Percentiles rank a stretch among this genome's conserved stretches.
Evolutionary conservation across 2,329 filamentous ascomycete species (phyloP).

Genomic region (Plenodomus biglobosus): DNA sequence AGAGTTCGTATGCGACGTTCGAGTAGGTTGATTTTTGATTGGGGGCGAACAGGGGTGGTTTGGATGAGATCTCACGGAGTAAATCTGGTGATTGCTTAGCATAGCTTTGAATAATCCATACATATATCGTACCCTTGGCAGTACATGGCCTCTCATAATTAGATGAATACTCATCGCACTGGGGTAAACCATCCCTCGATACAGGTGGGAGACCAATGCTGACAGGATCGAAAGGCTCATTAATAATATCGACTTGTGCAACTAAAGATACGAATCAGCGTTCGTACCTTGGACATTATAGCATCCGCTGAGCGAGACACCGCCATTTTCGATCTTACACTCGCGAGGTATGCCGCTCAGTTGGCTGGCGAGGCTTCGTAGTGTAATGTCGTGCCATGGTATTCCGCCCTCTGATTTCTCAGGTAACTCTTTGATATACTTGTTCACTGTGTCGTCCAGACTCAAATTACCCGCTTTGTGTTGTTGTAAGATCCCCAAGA

Average conservation of each 20-base stretch:
- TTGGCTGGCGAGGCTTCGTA: constrained; percentile 48
- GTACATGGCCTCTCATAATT: constrained; percentile 36
- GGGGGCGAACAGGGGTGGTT: constrained; percentile 45
- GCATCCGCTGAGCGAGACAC: constrained; percentile 5
- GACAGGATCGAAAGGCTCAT: constrained; percentile 11
- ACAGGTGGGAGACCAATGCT: constrained; percentile 42
- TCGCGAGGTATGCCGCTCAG: constrained; percentile 48
- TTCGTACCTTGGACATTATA: constrained; percentile 26
- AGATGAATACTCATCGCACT: constrained; percentile 41
- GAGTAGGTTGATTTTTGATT: constrained; percentile 49
- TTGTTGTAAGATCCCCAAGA: constrained; percentile 36
- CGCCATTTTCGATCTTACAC: constrained; percentile 22
- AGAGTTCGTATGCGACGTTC: constrained; percentile 46
- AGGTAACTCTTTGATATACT: constrained; percentile 37
- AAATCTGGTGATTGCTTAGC: constrained; percentile 33
- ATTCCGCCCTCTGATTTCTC: constrained; percentile 33
- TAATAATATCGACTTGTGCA: constrained; percentile 35
- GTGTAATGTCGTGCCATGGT: constrained; percentile 48
- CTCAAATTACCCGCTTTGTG: constrained; percentile 39
- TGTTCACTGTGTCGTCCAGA: constrained; percentile 38
- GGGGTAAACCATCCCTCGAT: constrained; percentile 31
- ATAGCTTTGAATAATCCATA: not conserved
- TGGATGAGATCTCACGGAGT: constrained; percentile 31
- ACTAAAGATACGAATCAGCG: constrained; percentile 27
- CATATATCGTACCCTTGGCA: constrained; percentile 17